Evolutionary conservation across 2,329 filamentous ascomycete species (phyloP).

Genomic region (Beauveria australis): DNA sequence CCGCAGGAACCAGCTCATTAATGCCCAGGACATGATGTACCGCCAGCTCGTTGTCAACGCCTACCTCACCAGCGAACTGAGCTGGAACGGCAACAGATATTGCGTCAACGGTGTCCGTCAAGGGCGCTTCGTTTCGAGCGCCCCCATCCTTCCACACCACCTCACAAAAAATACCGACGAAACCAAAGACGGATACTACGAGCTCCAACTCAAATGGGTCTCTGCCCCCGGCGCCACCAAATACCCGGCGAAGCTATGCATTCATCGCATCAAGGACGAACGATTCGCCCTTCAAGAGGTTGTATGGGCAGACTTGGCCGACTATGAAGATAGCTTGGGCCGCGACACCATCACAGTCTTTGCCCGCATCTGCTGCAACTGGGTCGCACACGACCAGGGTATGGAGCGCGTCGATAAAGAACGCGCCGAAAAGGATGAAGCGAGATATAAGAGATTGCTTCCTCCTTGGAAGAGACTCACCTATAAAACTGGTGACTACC

Average conservation of each 20-base stretch:
- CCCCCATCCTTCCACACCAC: background rate
- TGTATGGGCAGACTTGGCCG: background rate
- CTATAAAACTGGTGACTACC: background rate
- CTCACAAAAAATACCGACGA: background rate
- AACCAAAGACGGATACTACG: background rate
- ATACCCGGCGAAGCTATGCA: background rate
- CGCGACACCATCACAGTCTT: background rate
- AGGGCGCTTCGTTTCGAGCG: background rate
- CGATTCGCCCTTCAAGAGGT: background rate
- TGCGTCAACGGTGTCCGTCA: background rate
- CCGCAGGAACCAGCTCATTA: background rate
- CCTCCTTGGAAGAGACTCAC: background rate
- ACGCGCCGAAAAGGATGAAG: background rate
- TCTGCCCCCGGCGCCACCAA: background rate
- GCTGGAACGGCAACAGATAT: background rate
- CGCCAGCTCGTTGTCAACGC: background rate
- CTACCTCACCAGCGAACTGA: background rate
- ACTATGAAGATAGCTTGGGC: background rate
- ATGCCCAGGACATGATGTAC: constrained; percentile 3
- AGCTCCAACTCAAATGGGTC: background rate
- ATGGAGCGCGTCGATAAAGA: constrained; percentile 14
- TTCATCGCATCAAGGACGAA: background rate
- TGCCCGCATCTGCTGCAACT: background rate
- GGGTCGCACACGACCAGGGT: background rate
- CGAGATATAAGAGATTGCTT: background rate